Evolutionary conservation across 176 grass and related monocot genomes (phyloP), one percentile per base, ranked within the genome.

Genomic region (Musa acuminata): DNA sequence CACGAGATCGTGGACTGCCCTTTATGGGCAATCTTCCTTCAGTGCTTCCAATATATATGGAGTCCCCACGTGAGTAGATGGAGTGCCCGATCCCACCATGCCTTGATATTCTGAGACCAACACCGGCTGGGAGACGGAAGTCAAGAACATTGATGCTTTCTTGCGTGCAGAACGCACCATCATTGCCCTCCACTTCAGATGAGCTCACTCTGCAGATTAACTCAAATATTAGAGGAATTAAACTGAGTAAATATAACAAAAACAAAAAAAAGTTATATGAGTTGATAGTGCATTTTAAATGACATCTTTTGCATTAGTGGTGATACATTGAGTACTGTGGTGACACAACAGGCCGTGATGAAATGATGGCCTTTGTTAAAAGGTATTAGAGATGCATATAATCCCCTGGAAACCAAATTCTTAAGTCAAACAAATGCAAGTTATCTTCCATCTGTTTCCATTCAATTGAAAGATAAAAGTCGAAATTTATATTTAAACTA

Each of bases 161-260:
- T 64, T 94, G 95, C 0, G 86, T 94, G 64, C 84, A 87, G 65
- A 99, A 94, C 77, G 91, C 90, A 77, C 95, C 95, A 60, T 99
- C 95, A 54, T 99, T 94, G 62, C 95, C 90, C 74, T 99, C 95
- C 62, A 90, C 88, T 52, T 99, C 95, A 26, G 86, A 89, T 52
- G 84, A 94, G 84, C 75, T 94, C 75, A 91, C 86, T 80, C 95
- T 99, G 90, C 58, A 80, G 74, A 75, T 52, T 8, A 84, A 22
- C 50, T 71, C 43, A 77, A 72, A 8, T 8, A 48, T 60, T 58
- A 51, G 54, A 1, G 51, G 5, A 71, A 58, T 29, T 43, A 70
- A 59, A 8, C 8, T 48, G 23, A 58, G 23, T 20, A 13, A 26
- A 53, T 14, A 29, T 65, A 22, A 66, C 63, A 43, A 69, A 50